Evolutionary conservation across 2,329 filamentous ascomycete species (phyloP), one percentile per base, ranked within the genome.

Genomic region (Talaromyces funiculosus): DNA sequence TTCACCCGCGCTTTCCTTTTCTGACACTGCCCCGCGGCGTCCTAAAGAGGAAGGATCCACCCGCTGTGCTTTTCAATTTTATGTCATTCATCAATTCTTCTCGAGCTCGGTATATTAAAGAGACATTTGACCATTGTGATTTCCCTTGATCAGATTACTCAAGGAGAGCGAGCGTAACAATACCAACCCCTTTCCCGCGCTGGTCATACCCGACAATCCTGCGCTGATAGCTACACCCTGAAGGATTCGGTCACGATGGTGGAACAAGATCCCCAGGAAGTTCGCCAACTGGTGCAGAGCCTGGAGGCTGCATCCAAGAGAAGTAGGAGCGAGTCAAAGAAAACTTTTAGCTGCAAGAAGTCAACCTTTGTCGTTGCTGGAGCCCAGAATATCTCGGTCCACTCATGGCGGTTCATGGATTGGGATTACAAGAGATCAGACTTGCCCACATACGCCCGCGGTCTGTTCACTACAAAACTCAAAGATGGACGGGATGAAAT

Each of bases 331-430:
- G 69, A 70, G 40, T 70, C 77, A 62, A 86, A 84, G 64, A 82
- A 80, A 40, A 79, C 79, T 2, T 90, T 91, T 72, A 87, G 84
- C 18, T 88, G 88, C 77, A 94, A 88, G 75, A 95, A 92, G 78
- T 86, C 84, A n/a, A 89, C 84, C 3, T 99, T 90, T 71, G 68
- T 80, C 1, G 84, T 97, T 43, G 77, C 78, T 16, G 90, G 87
- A 5, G 80, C 82, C 22, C 80, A 86, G 61, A 80, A 84, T 26
- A 84, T 90, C 65, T 80, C 78, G 5, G 90, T 97, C 60, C 86
- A 94, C 71, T 97, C 93, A 2, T 99, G 94, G 94, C 88, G 89
- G 66, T 88, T 97, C 75, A 86, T 89, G 68, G 94, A 99, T 66
- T 96, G 89, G 88, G 93, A 97, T 69, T 99, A 97, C 82, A 97